Evolutionary conservation across 106 monocot species (phyloP), one percentile per base, ranked within the genome.

Genomic region (Dendrobium nobile): DNA sequence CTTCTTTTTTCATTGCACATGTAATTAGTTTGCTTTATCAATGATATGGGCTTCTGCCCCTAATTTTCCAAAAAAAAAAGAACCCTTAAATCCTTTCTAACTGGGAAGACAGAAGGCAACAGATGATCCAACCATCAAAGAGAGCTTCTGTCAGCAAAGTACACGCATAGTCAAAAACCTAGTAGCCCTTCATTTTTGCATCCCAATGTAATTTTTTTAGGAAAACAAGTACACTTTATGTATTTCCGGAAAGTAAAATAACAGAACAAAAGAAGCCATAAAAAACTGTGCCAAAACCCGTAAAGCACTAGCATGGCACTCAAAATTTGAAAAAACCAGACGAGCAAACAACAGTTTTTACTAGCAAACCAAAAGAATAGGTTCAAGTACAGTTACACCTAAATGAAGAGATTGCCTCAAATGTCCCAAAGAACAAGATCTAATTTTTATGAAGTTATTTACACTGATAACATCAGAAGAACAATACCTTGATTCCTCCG

Each of bases 401-500:
- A 61, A 61, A 8, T 61, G 61, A 7, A 61, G 2, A 10, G 10
- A 1, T 51, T 15, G 51, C 13, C 51, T 51, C 51, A 51, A 51
- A 51, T 51, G 51, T 13, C 51, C 51, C 61, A n/a, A 22, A 37
- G 0, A 4, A 40, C 33, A 28, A 70, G 37, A 33, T 16, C 4
- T 13, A 70, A 37, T 70, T 37, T 70, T 9, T 37, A 70, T 31
- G 28, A 0, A 70, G 13, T 31, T 4, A 15, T 31, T 2, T 26
- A 16, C 70, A 70, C 2, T 13, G 70, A 68, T 26, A 70, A 22
- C 70, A 33, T 70, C 5, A 70, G 45, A 70, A 70, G 41, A n/a
- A 16, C 4, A 13, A 45, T 84, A 89, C 89, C 89, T 84, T 33
- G 89, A 89, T 87, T 89, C 89, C 9, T 84, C 86, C 15, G 89